Evolutionary conservation across 1,139 yeast species (phyloP), one percentile per base, ranked within the genome.

Genomic region (Candida pseudoviswanathii): DNA sequence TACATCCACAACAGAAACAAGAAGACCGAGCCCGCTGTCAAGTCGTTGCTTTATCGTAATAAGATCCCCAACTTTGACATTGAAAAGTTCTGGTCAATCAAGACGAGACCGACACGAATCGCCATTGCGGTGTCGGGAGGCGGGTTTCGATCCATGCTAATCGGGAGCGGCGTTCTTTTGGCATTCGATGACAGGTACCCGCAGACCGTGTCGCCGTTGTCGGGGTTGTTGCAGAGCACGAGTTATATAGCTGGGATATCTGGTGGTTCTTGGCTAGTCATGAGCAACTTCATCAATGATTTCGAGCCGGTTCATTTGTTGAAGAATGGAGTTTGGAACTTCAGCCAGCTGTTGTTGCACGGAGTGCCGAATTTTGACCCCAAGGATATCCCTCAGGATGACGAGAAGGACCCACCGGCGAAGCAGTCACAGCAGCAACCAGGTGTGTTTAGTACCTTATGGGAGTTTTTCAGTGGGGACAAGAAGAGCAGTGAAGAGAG

Each of bases 121-220:
- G 86, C 84, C 0, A 53, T 85, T 7, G 84, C 88, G 0, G 62
- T 86, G 29, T 85, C 91, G 4, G 94, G 94, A 3, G 94, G 94
- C 8, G 90, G 91, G 0, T 85, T 82, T 57, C 67, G 92, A 51
- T 80, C 92, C 1, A 80, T 86, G 82, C 61, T 86, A 9, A 75
- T 79, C 3, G 87, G 86, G 2, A 86, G 86, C 2, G 94, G 94
- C 1, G 73, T 78, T 11, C 50, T 85, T 1, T 60, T 73, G 7
- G 87, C 86, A 0, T 68, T 81, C 58, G 86, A 85, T 57, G 58
- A 56, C 3, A 59, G 84, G 44, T 69, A 77, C 0, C 66, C 71
- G 25, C 64, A 70, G 5, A 54, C 72, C 0, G 60, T 64, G 1
- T 69, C 70, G 1, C 65, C 61, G 32, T 57, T 82, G 22, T 77